Percentiles rank a stretch among this genome's conserved stretches.
phyloP scores from a whole-genome alignment of 169 alveolate genomes.

The Eimeria necatrix region DNA sequence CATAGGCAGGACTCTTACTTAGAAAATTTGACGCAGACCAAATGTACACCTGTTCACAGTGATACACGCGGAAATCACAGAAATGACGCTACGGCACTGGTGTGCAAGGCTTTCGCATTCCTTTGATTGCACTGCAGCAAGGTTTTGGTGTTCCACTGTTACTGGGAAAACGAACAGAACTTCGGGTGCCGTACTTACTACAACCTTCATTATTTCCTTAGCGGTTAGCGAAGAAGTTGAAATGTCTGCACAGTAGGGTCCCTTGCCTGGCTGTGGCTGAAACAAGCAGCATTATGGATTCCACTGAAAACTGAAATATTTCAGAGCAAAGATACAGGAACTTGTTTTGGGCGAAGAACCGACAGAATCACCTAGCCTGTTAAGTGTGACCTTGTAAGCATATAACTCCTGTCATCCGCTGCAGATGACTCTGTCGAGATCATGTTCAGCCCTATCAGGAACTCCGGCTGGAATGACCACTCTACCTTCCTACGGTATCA shows the following conservation, averaged over 20 bases:
- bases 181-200: constrained; percentile 81
- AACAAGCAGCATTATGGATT: background rate
- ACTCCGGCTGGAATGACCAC: constrained; percentile 56
- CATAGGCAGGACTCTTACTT: too few species aligned
- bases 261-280: background rate
- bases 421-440: constrained; percentile 94
- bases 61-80: too few species aligned
- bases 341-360: background rate
- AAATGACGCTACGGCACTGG: too few species aligned
- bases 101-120: too few species aligned
- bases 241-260: background rate
- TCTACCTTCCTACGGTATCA: constrained; percentile 52
- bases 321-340: background rate
- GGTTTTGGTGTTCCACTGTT: constrained; percentile 90
- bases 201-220: constrained; percentile 77
- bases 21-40: too few species aligned
- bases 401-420: constrained; percentile 83
- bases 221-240: constrained; percentile 36
- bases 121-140: constrained; percentile 68
- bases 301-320: background rate
- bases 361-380: too few species aligned
- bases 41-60: too few species aligned
- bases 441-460: constrained; percentile 39
- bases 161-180: constrained; percentile 84
- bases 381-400: background rate